Evolutionary conservation across 2,329 filamentous ascomycete species (phyloP), one percentile per base, ranked within the genome.

Genomic region (Dryadomyces sulphureus): DNA sequence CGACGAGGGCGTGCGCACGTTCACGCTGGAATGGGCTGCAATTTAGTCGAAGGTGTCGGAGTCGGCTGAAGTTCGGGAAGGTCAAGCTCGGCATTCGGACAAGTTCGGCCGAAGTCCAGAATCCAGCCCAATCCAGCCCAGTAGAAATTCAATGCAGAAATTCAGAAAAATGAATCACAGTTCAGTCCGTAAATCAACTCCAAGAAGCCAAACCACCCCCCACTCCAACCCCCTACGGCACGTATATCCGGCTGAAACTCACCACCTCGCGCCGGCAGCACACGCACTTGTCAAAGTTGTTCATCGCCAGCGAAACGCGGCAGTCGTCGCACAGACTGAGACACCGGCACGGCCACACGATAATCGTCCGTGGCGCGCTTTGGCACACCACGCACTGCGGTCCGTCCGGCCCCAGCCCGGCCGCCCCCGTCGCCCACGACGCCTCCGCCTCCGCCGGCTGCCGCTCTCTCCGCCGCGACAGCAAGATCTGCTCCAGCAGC

Each of bases 311-410:
- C 38, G 86, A 90, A 32, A 96, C 84, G 27, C 92, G 74, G 59
- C 92, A 96, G 54, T 96, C 92, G 60, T 98, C 92, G 59, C 92
- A 96, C 12, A 96, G 72, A 54, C 86, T 90, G 48, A 98, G 71
- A 59, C 92, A 98, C 2, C 92, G 84, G 60, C 92, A 98, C 0
- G 92, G 92, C 92, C 92, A 96, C 2, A 94, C 82, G 46, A 98
- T 84, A 50, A 96, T 84, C 7, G 85, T 93, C 17, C 92, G 73
- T 3, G 88, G 79, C n/a, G 76, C 74, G 46, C 79, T 79, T 60
- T 96, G 90, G 59, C 92, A 98, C 5, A 98, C 86, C 1, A 96
- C 92, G 57, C 92, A 98, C 54, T 85, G 84, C 3, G 88, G 87
- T 0, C 86, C 77, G 25, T 79, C 75, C 2, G 60, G 62, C 1